Base-by-base conservation (phyloP, 164 flowering plant genomes). In the Warburgia ugandensis region DNA sequence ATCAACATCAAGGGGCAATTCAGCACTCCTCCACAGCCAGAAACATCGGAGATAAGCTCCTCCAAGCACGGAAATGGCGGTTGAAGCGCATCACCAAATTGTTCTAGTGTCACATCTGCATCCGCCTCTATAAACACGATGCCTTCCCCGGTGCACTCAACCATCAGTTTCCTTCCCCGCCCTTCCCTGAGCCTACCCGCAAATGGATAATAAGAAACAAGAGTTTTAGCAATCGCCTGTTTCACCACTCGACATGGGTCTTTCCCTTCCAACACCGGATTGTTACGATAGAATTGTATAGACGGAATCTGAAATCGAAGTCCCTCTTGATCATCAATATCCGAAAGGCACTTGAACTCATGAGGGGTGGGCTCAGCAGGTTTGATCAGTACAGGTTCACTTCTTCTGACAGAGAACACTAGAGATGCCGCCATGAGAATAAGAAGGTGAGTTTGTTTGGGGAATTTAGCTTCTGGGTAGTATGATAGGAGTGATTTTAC, bases 51-150 rank as follows among this genome's bases (percentile, higher is more conserved):
- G 17, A 73, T 62, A 17, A 73, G 65, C 28, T 67, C 64, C 37
- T 74, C 71, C 35, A 57, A 41, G 26, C 67, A 59, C 0, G 71
- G 75, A 44, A 74, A 71, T 3, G 78, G 75, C 27, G 73, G 78
- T 29, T 47, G 57, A 35, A 68, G 71, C 0, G 46, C 53, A 26
- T 68, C 62, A 1, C 72, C 68, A 43, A 71, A 63, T 29, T 74
- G 41, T 29, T 55, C 27, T 4, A 74, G 49, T 44, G 22, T 42
- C 6, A 56, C 48, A 28, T 60, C 50, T 0, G 69, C 60, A 20
- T 65, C 64, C 2, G 54, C 65, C 57, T 60, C 69, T 2, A 60
- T 38, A 39, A 60, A 65, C 42, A 65, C 3, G 10, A 65, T 56
- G 13, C 69, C 69, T 39, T 65, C 64, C 0, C 64, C 69, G 6